These are phyloP conservation scores for Podaxis sp. DNA, from an alignment of 768 basidiomycete genomes.

Conservation along the genomic window DNA sequence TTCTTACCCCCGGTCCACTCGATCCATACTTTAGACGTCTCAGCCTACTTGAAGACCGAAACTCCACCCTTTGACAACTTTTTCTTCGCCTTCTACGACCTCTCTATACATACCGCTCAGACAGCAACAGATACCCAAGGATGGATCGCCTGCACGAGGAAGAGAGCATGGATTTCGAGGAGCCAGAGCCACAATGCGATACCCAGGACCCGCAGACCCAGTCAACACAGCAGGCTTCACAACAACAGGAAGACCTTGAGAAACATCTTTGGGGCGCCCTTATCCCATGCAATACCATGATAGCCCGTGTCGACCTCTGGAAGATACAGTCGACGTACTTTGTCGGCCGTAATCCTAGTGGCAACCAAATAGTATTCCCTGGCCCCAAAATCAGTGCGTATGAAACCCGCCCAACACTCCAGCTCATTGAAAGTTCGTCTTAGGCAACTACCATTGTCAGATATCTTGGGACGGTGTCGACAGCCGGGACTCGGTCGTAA, in stretches of 20 bases:
- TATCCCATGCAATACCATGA: constrained; percentile 53
- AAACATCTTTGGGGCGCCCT: constrained; percentile 69
- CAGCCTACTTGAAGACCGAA: constrained; percentile 24
- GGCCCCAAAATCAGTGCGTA: constrained; percentile 75
- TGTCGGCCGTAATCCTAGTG: constrained; percentile 52
- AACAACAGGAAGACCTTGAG: constrained; percentile 30
- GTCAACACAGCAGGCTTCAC: constrained; percentile 43
- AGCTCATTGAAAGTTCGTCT: neutral
- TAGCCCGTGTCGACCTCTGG: constrained; percentile 62
- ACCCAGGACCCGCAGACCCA: constrained; percentile 40
- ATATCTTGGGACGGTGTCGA: constrained; percentile 61
- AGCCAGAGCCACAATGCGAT: constrained; percentile 22
- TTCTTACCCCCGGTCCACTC: neutral
- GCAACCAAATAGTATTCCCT: constrained; percentile 56
- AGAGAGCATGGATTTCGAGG: constrained; percentile 22
- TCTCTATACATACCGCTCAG: constrained; percentile 1
- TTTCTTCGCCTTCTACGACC: constrained; percentile 7
- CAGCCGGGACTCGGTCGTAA: constrained; percentile 37
- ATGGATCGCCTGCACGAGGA: constrained; percentile 20
- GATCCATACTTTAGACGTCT: constrained; percentile 22
- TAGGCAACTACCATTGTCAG: constrained; percentile 57
- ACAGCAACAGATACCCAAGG: constrained; percentile 12
- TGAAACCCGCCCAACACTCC: neutral
- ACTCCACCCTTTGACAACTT: neutral
- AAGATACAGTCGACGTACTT: constrained; percentile 46